These are phyloP conservation scores for Capsicum rhomboideum DNA, from an alignment of 257 asterid genomes.

Conservation along the genomic window DNA sequence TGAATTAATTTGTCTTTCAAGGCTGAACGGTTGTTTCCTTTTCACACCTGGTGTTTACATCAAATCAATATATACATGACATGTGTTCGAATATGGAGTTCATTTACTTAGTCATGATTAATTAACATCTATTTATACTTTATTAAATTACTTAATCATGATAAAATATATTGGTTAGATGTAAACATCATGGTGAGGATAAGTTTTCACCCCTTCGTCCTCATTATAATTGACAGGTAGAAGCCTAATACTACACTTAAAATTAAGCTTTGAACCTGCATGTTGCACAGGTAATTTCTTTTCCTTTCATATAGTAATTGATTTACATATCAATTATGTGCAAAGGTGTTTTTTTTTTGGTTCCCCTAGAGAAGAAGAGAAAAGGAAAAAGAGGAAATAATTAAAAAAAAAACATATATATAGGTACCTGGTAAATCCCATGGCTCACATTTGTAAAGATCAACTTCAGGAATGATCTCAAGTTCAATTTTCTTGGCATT, in stretches of 20 bases:
- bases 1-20: background rate
- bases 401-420: background rate
- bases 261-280: background rate
- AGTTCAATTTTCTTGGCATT: slow-evolving; percentile 81
- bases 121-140: too few species aligned
- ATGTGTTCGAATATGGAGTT: too few species aligned
- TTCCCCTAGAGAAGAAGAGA: background rate
- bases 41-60: too few species aligned
- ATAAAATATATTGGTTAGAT: too few species aligned
- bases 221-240: background rate
- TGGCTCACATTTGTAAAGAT: slow-evolving; percentile 99
- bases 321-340: background rate
- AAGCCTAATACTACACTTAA: background rate
- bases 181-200: too few species aligned
- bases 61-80: too few species aligned
- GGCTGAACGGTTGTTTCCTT: background rate
- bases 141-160: too few species aligned
- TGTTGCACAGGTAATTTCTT: background rate
- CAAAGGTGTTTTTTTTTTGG: background rate
- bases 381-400: background rate
- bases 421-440: slow-evolving; percentile 94
- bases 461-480: slow-evolving; percentile 92
- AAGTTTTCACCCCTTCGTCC: background rate
- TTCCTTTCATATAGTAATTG: background rate
- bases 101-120: too few species aligned